Evolutionary conservation across 805 yeast species (phyloP).

Genomic region (Kluyveromyces nonfermentans): DNA sequence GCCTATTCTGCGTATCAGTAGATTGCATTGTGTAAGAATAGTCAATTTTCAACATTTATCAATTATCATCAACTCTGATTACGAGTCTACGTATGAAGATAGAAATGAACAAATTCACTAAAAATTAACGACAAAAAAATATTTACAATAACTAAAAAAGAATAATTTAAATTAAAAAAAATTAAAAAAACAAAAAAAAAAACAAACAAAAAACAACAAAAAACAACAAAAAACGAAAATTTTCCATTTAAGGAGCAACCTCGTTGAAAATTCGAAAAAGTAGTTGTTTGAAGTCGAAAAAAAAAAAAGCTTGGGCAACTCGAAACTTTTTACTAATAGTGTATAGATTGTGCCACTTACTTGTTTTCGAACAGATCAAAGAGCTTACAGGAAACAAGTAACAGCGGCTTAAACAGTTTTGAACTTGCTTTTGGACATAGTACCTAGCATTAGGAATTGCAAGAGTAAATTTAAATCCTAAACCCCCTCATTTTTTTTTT

Average conservation of each 20-base stretch:
- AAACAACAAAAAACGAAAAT: neutral
- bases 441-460: neutral
- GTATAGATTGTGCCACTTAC: neutral
- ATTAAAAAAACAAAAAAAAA: too few relatives aligned
- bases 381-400: neutral
- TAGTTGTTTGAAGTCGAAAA: neutral
- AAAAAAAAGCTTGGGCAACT: neutral
- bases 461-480: neutral
- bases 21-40: too few relatives aligned
- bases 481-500: neutral
- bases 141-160: too few relatives aligned
- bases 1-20: too few relatives aligned
- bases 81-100: too few relatives aligned
- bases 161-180: too few relatives aligned
- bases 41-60: too few relatives aligned
- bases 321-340: neutral
- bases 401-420: neutral
- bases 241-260: slow-evolving; percentile 1
- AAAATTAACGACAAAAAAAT: too few relatives aligned
- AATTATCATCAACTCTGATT: too few relatives aligned
- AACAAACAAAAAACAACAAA: neutral
- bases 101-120: too few relatives aligned
- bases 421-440: neutral
- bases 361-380: neutral
- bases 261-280: neutral